A percentile compares a stretch with the other conserved stretches of the same genome.
These are phyloP conservation scores for Musa schizocarpa DNA, from an alignment of 176 grass and related monocot species.

Conservation along the genomic window DNA sequence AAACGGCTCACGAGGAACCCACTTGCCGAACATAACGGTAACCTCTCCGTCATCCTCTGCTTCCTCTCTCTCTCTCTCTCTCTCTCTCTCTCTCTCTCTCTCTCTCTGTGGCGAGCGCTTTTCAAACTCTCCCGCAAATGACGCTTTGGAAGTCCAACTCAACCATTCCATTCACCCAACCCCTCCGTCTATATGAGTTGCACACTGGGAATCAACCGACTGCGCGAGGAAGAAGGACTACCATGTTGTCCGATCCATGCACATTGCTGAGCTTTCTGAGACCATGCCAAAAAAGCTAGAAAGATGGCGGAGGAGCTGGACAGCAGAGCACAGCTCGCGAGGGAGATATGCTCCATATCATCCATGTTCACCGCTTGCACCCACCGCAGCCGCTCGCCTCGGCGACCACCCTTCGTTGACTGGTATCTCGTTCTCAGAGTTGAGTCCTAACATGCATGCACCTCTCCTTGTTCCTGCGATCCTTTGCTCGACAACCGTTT, in stretches of 20 bases:
- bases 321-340: conserved; percentile 24
- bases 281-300: conserved; percentile 10
- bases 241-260: neutral
- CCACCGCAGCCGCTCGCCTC: conserved; percentile 40
- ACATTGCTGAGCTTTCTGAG: neutral
- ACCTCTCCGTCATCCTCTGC: neutral
- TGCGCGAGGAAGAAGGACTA: neutral
- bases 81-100: neutral
- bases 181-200: neutral
- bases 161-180: neutral
- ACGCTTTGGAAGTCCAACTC: neutral
- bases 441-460: neutral
- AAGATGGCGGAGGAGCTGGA: conserved; percentile 30
- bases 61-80: neutral
- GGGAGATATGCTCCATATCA: conserved; percentile 39
- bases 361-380: conserved; percentile 47
- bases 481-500: neutral
- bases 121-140: neutral
- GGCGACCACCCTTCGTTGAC: conserved; percentile 45
- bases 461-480: neutral
- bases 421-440: conserved; percentile 97
- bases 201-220: no score
- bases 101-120: neutral
- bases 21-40: neutral
- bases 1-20: neutral